Conservation (phyloP, 495 filamentous ascomycete species). For the Jackrogersella minutella region DNA sequence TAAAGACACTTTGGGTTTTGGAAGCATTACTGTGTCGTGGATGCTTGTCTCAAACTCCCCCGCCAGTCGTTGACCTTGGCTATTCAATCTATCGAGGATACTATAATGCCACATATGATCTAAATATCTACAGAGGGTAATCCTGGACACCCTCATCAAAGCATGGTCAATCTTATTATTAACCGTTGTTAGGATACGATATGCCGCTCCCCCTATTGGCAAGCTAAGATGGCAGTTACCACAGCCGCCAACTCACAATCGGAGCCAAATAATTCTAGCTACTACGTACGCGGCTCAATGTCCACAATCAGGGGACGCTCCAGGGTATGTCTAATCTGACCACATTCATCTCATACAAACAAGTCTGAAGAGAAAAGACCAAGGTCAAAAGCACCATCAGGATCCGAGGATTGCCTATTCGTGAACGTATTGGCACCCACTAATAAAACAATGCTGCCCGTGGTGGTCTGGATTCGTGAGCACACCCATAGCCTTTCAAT, state of each 20-base stretch:
- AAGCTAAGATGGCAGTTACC: slow-evolving; percentile 46
- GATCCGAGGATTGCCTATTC: slow-evolving; percentile 55
- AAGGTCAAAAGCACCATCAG: slow-evolving; percentile 9
- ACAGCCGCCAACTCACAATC: slow-evolving; percentile 34
- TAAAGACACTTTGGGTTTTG: slow-evolving; percentile 1
- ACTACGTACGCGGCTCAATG: slow-evolving; percentile 35
- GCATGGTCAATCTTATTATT: neutral
- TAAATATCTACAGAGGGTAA: slow-evolving; percentile 45
- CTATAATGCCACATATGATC: slow-evolving; percentile 32
- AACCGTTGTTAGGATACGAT: slow-evolving; percentile 41
- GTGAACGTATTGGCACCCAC: slow-evolving; percentile 52
- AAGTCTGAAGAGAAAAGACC: slow-evolving; percentile 21
- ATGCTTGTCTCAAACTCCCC: slow-evolving; percentile 1
- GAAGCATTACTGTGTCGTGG: neutral
- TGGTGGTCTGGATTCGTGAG: slow-evolving; percentile 56
- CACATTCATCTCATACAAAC: neutral
- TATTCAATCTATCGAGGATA: slow-evolving; percentile 45
- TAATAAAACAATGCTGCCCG: slow-evolving; percentile 46
- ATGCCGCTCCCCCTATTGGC: slow-evolving; percentile 45
- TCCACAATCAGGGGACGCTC: slow-evolving; percentile 24
- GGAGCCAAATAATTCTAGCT: slow-evolving; percentile 37
- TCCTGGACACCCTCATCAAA: neutral
- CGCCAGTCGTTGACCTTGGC: slow-evolving; percentile 43
- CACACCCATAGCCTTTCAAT: neutral
- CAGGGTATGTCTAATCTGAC: slow-evolving; percentile 17